These are phyloP conservation scores for Spathaspora arborariae DNA, from an alignment of 805 yeast genomes.

Conservation along the genomic window DNA sequence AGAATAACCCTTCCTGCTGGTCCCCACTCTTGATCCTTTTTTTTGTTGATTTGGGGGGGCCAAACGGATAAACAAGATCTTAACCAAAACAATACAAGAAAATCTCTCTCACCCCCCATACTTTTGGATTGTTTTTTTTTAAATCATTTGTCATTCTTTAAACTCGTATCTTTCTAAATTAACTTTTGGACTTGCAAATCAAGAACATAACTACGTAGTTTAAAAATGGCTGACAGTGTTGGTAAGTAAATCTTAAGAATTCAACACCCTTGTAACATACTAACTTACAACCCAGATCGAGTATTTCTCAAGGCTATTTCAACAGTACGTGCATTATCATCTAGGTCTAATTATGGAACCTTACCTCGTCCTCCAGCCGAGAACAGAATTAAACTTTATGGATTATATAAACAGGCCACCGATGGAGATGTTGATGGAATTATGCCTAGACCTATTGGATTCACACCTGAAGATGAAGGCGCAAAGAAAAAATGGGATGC, in stretches of 20 bases:
- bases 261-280: constrained; percentile 2
- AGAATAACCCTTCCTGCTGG: not conserved
- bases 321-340: constrained; percentile 69
- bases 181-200: not conserved
- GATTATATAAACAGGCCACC: constrained; percentile 84
- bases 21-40: not conserved
- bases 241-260: constrained; percentile 5
- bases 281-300: constrained; percentile 43
- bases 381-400: constrained; percentile 65
- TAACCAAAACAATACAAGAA: not conserved
- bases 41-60: not conserved
- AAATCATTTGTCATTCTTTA: not conserved
- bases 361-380: constrained; percentile 77
- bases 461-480: constrained; percentile 57
- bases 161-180: not conserved
- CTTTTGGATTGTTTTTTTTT: not conserved
- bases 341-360: constrained; percentile 56
- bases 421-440: constrained; percentile 77
- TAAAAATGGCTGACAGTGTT: constrained; percentile 9
- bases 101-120: not conserved
- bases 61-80: not conserved
- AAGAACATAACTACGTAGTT: not conserved
- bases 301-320: constrained; percentile 81
- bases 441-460: constrained; percentile 63
- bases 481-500: constrained; percentile 80